Evolutionary conservation across 1,139 yeast species (phyloP), one percentile per base, ranked within the genome.

Genomic region (Spencermartinsiella ligniputridi): DNA sequence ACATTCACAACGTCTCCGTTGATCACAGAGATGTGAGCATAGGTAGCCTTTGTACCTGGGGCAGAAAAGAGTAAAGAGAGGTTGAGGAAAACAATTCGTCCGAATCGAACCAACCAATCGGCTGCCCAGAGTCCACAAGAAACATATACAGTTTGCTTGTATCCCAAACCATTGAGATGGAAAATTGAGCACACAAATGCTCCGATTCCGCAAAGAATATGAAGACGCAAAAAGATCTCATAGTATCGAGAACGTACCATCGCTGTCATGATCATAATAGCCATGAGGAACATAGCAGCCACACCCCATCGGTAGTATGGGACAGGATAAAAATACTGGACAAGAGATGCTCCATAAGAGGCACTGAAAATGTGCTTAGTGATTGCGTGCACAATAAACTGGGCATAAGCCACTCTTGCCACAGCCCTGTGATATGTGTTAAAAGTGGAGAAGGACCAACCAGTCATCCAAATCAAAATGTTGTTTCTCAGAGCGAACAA

Each of bases 401-500:
- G 84, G 1, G 68, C 42, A 48, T 78, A 71, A 1, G 72, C 60
- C 3, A 78, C 63, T 46, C 86, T 64, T 0, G 86, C 72, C 1
- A 78, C 56, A 71, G 85, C 82, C 41, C 83, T 67, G 55, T 82
- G 88, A 67, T 75, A 52, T 67, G 69, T 50, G 72, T 78, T 75
- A 54, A 76, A 81, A 0, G 81, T 73, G 2, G 85, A 66, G 57
- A 75, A 81, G 35, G 81, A 76, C 78, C 84, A 74, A 12, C 83
- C 78, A 0, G 87, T 78, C 2, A 78, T 35, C 70, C 74, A 69
- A 42, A 78, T 76, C 12, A 80, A 60, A 33, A 81, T 56, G 54
- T 81, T 81, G 58, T 74, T 80, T 55, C 88, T 63, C 25, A 84
- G 78, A 0, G 83, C 84, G 66, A 81, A 72, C 30, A 77, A 60